Conservation (phyloP, 352 stramenopile species). For the Thraustochytrium striatum region DNA sequence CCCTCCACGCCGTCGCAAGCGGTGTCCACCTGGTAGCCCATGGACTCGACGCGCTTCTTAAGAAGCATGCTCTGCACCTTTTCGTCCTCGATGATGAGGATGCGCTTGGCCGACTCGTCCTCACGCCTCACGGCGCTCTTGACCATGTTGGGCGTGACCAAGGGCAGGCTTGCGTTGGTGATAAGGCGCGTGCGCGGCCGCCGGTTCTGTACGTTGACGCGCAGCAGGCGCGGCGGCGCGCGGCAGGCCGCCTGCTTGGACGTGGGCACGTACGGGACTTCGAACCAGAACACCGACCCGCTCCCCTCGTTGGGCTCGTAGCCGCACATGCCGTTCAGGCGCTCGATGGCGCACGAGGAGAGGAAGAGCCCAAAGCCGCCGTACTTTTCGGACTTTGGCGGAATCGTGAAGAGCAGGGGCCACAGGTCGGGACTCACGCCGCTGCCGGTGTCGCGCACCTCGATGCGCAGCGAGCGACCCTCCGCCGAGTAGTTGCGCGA, state of each 20-base stretch:
- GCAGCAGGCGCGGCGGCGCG: background rate
- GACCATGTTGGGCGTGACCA: background rate
- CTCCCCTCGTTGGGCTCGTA: constrained; percentile 18
- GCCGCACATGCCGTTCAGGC: constrained; percentile 1
- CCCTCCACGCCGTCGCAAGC: constrained; percentile 25
- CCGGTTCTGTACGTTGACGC: constrained; percentile 17
- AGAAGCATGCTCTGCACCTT: constrained; percentile 35
- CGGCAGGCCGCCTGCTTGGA: constrained; percentile 8
- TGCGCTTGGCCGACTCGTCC: background rate
- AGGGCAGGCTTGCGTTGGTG: background rate
- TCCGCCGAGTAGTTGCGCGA: background rate
- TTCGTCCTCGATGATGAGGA: constrained; percentile 43
- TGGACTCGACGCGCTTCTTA: constrained; percentile 5
- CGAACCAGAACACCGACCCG: constrained; percentile 40
- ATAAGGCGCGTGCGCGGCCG: background rate
- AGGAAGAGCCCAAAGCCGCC: constrained; percentile 34
- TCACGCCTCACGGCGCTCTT: background rate
- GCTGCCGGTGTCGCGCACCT: constrained; percentile 18
- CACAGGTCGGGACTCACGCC: constrained; percentile 4
- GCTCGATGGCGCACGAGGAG: background rate
- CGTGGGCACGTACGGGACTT: constrained; percentile 26
- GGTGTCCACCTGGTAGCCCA: background rate
- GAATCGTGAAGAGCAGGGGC: background rate
- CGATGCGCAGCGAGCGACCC: background rate
- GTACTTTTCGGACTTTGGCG: background rate